phyloP scores from a whole-genome alignment of 495 filamentous ascomycete genomes.

The Jackrogersella multiformis region DNA sequence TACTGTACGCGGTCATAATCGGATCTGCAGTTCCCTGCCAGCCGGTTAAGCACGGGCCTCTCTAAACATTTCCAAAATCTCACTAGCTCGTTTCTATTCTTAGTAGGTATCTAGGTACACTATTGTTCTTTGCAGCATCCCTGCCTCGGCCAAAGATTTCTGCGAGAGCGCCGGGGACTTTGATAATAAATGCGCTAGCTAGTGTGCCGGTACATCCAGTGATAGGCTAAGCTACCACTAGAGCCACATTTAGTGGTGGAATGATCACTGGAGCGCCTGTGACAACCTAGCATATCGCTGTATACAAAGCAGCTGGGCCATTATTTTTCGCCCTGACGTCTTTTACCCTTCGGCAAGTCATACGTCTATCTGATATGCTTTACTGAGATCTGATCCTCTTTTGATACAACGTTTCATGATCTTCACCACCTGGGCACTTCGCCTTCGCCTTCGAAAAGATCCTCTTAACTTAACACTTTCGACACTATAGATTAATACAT shows the following conservation, averaged over 20 bases:
- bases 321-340: conserved; percentile 24
- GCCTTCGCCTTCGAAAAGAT: conserved; percentile 15
- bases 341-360: conserved; percentile 32
- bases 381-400: conserved; percentile 37
- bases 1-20: conserved; percentile 16
- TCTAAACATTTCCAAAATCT: conserved; percentile 21
- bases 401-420: conserved; percentile 46
- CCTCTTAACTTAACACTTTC: conserved; percentile 18
- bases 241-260: conserved; percentile 15
- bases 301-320: not conserved
- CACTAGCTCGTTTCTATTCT: conserved; percentile 35
- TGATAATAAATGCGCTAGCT: conserved; percentile 13
- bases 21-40: conserved; percentile 20
- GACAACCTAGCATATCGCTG: conserved; percentile 19
- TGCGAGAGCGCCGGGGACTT: conserved; percentile 36
- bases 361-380: conserved; percentile 36
- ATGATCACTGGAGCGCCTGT: conserved; percentile 39
- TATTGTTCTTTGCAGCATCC: conserved; percentile 8
- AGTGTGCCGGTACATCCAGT: conserved; percentile 1
- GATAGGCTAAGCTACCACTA: conserved; percentile 13
- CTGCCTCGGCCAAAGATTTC: conserved; percentile 38
- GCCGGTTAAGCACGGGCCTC: conserved; percentile 23
- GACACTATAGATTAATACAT: conserved; percentile 2
- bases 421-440: conserved; percentile 37
- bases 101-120: no score